Conservation (phyloP, 352 stramenopile species). For the Phytophthora foliorum region DNA sequence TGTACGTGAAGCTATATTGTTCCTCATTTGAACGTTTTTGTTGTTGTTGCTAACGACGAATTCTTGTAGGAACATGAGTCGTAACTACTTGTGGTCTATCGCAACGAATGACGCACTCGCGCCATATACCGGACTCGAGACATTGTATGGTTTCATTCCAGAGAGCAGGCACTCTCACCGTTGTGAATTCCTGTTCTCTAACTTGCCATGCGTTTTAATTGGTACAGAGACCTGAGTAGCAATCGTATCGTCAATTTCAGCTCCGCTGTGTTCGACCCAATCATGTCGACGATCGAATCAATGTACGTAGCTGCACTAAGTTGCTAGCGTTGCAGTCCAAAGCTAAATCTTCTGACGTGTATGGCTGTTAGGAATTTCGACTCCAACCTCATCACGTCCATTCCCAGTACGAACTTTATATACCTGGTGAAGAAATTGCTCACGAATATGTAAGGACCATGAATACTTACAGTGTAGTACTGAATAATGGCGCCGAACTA, state of each 20-base stretch:
- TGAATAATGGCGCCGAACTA: neutral
- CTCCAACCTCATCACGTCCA: conserved; percentile 67
- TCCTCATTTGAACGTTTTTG: neutral
- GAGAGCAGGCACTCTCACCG: neutral
- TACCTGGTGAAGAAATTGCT: conserved; percentile 49
- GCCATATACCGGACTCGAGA: conserved; percentile 50
- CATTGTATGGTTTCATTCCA: conserved; percentile 48
- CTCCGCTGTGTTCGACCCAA: conserved; percentile 51
- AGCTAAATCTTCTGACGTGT: neutral
- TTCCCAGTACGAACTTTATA: conserved; percentile 66
- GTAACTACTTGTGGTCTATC: conserved; percentile 71
- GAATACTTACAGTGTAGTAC: neutral
- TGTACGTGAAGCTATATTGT: conserved; percentile 47
- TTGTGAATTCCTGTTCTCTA: neutral
- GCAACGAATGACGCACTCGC: conserved; percentile 57
- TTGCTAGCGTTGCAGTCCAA: neutral
- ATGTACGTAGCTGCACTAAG: conserved; percentile 50
- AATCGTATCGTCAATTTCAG: conserved; percentile 73
- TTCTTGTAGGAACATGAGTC: conserved; percentile 62
- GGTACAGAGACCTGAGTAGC: conserved; percentile 59
- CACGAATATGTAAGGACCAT: conserved; percentile 56
- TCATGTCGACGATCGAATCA: conserved; percentile 53
- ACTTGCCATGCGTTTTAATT: neutral
- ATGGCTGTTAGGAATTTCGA: conserved; percentile 55
- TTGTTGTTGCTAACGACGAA: neutral